Evolutionary conservation across 1,139 yeast species (phyloP), one percentile per base, ranked within the genome.

Genomic region (Hansenula lynferdii): DNA sequence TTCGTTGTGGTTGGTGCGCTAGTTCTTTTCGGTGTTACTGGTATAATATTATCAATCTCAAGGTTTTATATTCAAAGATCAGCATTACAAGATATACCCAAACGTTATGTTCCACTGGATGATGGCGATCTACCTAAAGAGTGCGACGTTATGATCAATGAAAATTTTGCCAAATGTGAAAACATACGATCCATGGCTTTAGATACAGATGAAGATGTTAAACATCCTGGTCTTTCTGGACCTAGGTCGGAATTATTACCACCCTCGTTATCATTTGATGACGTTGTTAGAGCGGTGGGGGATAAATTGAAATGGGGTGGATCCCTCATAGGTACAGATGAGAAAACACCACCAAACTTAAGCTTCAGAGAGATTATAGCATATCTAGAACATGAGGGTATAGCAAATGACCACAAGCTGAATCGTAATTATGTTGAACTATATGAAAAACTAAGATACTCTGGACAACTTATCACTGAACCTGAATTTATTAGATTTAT

Each of bases 1-100:
- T 80, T 85, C 48, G 82, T 85, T 47, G 89, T 89, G 26, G 78
- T 85, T 17, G 76, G 79, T 36, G 87, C 84, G 8, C 74, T 86
- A 51, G 86, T 79, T 6, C 64, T 77, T 5, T 78, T 84, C 44
- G 64, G 77, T 1, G 47, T 81, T 1, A 55, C 72, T 8, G 64
- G 77, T 11, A 49, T 77, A 6, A 44, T 76, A 3, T 58, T 85
- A 18, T 65, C 69, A 35, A 50, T 73, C 8, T 58, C 66, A 3
- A 60, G 97, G 42, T 62, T 86, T n/a, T 67, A 80, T 42, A 72
- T 75, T 31, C 70, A 74, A 36, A 67, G 81, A 42, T 69, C 77
- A 32, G 65, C 82, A 21, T 58, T 89, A 50, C 77, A 77, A 42
- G 94, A 83, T 47, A 84, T 89, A 16, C 97, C 97, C 0, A 69